Evolutionary conservation across 495 filamentous ascomycete genomes (phyloP).

Genomic region (Aspergillus asperescens): DNA sequence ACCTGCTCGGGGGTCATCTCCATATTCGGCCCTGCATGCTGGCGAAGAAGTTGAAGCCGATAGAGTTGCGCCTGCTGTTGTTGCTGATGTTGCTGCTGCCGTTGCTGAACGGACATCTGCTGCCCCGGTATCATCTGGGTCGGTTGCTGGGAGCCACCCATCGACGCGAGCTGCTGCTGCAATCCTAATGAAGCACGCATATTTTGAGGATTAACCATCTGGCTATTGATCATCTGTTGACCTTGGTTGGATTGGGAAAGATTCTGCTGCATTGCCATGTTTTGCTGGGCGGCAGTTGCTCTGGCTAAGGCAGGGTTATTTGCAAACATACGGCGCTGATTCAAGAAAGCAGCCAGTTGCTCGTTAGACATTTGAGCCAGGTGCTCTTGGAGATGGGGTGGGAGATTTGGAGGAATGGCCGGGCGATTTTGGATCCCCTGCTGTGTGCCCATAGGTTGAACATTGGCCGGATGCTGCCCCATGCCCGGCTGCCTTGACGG

Average conservation of each 20-base stretch:
- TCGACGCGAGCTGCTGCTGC: constrained; percentile 28
- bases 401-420: constrained; percentile 32
- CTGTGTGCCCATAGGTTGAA: constrained; percentile 24
- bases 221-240: constrained; percentile 35
- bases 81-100: constrained; percentile 32
- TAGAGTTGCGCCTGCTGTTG: constrained; percentile 29
- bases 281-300: constrained; percentile 23
- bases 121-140: constrained; percentile 34
- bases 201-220: constrained; percentile 33
- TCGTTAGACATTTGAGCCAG: constrained; percentile 31
- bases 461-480: constrained; percentile 29
- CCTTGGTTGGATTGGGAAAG: constrained; percentile 33
- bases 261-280: constrained; percentile 29
- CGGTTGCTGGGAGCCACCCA: constrained; percentile 29
- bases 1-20: constrained; percentile 42
- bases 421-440: constrained; percentile 33
- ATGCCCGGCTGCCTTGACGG: constrained; percentile 34
- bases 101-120: constrained; percentile 35
- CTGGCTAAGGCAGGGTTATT: constrained; percentile 27
- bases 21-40: constrained; percentile 33
- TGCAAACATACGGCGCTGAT: constrained; percentile 28
- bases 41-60: constrained; percentile 34
- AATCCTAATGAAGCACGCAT: constrained; percentile 32
- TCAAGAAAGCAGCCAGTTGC: constrained; percentile 31
- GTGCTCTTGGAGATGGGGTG: constrained; percentile 34